Evolutionary conservation across 495 filamentous ascomycete species (phyloP), one percentile per base, ranked within the genome.

Genomic region (Amniculicola lignicola): DNA sequence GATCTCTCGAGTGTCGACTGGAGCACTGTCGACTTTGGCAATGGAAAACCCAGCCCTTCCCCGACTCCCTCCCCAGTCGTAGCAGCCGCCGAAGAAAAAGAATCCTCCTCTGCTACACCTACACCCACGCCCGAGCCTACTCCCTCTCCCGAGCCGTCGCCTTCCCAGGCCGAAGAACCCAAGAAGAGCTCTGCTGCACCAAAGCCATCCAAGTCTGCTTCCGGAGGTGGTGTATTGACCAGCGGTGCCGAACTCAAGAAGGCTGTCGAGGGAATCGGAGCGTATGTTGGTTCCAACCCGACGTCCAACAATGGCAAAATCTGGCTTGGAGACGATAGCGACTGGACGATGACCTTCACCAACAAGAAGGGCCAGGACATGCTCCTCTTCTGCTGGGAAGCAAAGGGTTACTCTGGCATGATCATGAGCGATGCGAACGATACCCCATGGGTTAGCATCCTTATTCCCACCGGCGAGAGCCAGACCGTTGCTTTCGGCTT

Each of bases 331-430:
- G 35, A 33, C 47, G 56, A 51, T 25, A 40, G 52, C 21, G 18
- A 18, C 7, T 61, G 48, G 46, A 44, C 31, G n/a, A 37, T 31
- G 27, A 50, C 36, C 23, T 57, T 65, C 41, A 53, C 15, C 52
- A 65, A 65, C 47, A 23, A 29, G 11, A 40, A 18, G 11, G 24
- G 16, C 24, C 41, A 52, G 11, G 43, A 44, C 49, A 14, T 57
- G 27, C 22, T 45, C 16, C 18, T 65, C 21, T 39, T 61, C 24
- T 61, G 57, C 52, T 65, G 62, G 62, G 28, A n/a, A 25, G 28
- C 21, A 3, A 37, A 42, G 0, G 50, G 23, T 28, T 58, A 25
- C 48, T 44, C 33, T 21, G 51, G 43, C 43, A 46, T 51, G 41
- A 39, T 22, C n/a, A 16, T 58, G 23, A 61, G 54, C 57, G 37